Evolutionary conservation across 2,329 filamentous ascomycete genomes (phyloP).

Genomic region (Pezizomycotina sp.): DNA sequence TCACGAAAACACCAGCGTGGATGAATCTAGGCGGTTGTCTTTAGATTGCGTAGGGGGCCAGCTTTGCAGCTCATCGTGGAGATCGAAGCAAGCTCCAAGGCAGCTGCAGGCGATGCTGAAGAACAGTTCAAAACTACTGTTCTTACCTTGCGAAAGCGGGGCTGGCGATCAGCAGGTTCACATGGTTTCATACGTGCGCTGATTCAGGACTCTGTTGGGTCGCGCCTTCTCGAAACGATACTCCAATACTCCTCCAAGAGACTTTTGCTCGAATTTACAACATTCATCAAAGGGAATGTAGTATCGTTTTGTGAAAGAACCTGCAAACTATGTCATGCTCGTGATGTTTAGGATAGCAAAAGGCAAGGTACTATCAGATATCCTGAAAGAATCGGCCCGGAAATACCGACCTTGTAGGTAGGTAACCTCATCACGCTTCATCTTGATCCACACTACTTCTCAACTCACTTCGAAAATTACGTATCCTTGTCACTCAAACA

Average conservation of each 20-base stretch:
- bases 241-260: slow-evolving; percentile 69
- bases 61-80: slow-evolving; percentile 80
- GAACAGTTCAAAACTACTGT: slow-evolving; percentile 42
- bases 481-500: no score
- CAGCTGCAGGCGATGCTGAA: slow-evolving; percentile 48
- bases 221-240: slow-evolving; percentile 74
- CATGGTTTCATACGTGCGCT: slow-evolving; percentile 65
- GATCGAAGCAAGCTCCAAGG: slow-evolving; percentile 63
- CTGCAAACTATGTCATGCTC: slow-evolving; percentile 74
- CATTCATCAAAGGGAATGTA: slow-evolving; percentile 65
- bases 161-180: slow-evolving; percentile 56
- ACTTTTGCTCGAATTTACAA: slow-evolving; percentile 77
- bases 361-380: slow-evolving; percentile 66
- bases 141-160: slow-evolving; percentile 60
- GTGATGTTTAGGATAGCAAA: slow-evolving; percentile 66
- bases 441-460: no score
- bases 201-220: slow-evolving; percentile 79
- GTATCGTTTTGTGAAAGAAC: slow-evolving; percentile 75
- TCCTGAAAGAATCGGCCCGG: no score
- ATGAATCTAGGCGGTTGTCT: slow-evolving; percentile 65
- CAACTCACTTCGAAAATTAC: no score
- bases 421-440: no score
- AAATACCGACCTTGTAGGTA: slow-evolving; percentile 45
- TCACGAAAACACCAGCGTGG: slow-evolving; percentile 56
- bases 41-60: slow-evolving; percentile 85